Conservation (phyloP, 352 stramenopile species). For the Globisporangium alternatum region DNA sequence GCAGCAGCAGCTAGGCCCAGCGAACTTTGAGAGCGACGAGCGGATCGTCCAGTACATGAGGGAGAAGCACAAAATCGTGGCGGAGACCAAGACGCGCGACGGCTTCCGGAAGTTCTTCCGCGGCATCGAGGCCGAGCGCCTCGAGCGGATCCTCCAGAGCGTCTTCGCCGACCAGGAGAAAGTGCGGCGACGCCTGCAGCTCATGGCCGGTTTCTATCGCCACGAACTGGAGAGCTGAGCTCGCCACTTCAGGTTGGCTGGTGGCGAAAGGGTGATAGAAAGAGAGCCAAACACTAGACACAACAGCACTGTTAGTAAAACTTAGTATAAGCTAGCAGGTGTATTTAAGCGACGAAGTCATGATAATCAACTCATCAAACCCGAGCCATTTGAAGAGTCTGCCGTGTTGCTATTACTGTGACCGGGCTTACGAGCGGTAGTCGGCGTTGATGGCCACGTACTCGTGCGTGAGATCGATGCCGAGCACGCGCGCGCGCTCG, state of each 20-base stretch:
- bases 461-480: conserved; percentile 97
- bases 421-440: conserved; percentile 91
- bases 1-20: conserved; percentile 29
- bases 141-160: conserved; percentile 44
- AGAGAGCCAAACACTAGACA: neutral
- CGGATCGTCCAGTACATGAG: conserved; percentile 50
- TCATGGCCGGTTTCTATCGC: conserved; percentile 63
- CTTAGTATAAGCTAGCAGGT: neutral
- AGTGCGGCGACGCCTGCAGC: conserved; percentile 54
- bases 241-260: neutral
- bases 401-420: neutral
- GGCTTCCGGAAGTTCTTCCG: conserved; percentile 66
- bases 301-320: neutral
- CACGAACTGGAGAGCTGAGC: conserved; percentile 19
- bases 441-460: conserved; percentile 99
- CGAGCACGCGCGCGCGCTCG: conserved; percentile 88
- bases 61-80: conserved; percentile 35
- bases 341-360: conserved; percentile 3
- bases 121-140: conserved; percentile 47
- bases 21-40: conserved; percentile 40
- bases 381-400: neutral
- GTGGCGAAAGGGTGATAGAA: conserved; percentile 2
- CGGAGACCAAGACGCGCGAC: conserved; percentile 68
- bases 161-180: conserved; percentile 56
- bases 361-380: neutral